A percentile compares a stretch with the other conserved stretches of the same genome.
phyloP scores from a whole-genome alignment of 2,329 filamentous ascomycete species.

The Colletotrichum viniferum region DNA sequence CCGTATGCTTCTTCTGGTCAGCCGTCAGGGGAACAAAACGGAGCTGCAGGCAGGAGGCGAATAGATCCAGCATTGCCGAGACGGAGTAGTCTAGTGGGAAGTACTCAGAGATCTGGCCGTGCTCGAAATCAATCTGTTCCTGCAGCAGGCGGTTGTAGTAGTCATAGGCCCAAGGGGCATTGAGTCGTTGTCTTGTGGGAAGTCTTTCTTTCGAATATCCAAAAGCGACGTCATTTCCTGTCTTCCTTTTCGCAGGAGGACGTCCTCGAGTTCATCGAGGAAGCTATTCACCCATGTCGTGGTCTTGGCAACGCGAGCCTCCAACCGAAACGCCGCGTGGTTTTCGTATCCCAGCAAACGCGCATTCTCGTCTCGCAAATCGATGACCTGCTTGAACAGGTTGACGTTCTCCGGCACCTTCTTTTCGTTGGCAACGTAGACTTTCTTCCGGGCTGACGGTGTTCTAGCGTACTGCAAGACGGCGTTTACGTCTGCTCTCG shows the following conservation, averaged over 20 bases:
- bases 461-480: background rate
- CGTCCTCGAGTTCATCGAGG: background rate
- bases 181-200: background rate
- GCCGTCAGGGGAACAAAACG: background rate
- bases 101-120: background rate
- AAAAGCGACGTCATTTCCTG: accelerated
- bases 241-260: background rate
- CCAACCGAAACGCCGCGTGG: background rate
- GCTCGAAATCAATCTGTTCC: accelerated
- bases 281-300: accelerated
- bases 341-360: background rate
- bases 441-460: background rate
- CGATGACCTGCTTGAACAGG: background rate
- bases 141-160: background rate
- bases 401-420: background rate
- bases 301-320: background rate
- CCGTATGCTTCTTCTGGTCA: accelerated
- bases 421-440: background rate
- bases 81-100: background rate
- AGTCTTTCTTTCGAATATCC: accelerated
- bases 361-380: background rate
- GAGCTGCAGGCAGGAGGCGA: background rate
- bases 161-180: background rate
- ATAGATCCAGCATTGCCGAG: background rate
- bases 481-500: background rate